A percentile compares a stretch with the other conserved stretches of the same genome.
These are phyloP conservation scores for Aspergillus pseudoglaucus DNA, from an alignment of 2,329 filamentous ascomycete genomes.

Conservation along the genomic window DNA sequence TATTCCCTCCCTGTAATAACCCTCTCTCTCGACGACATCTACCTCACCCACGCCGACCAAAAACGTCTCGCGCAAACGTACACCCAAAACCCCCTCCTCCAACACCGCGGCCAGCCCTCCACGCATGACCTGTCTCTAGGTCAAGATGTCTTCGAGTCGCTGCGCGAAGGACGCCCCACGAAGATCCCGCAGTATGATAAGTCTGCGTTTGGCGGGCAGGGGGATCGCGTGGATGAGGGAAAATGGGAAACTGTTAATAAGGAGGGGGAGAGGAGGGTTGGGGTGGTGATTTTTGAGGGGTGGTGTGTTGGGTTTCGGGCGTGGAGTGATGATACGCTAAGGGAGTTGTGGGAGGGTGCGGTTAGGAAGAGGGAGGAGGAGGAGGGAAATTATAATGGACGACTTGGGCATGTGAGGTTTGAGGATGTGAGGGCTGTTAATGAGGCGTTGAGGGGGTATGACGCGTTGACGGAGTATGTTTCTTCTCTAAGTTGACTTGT, in stretches of 20 bases:
- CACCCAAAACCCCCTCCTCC: constrained; percentile 66
- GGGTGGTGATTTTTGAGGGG: constrained; percentile 76
- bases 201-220: constrained; percentile 65
- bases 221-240: constrained; percentile 61
- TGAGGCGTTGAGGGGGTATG: constrained; percentile 51
- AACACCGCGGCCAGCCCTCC: constrained; percentile 75
- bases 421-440: constrained; percentile 55
- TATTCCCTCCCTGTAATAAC: constrained; percentile 61
- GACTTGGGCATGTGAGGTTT: constrained; percentile 50
- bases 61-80: constrained; percentile 57
- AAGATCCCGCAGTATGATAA: constrained; percentile 78
- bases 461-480: constrained; percentile 49
- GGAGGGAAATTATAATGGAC: constrained; percentile 45
- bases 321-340: constrained; percentile 49
- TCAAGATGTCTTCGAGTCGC: constrained; percentile 55
- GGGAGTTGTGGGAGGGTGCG: constrained; percentile 49
- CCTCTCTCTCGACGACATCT: constrained; percentile 84
- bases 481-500: neutral
- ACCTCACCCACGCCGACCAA: constrained; percentile 67
- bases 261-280: constrained; percentile 32
- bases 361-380: constrained; percentile 43
- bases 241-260: constrained; percentile 54
- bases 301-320: constrained; percentile 84
- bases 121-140: constrained; percentile 71
- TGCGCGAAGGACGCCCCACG: constrained; percentile 46